Conservation (phyloP, 345 rosid species). For the Eucalyptus erythrocorys region DNA sequence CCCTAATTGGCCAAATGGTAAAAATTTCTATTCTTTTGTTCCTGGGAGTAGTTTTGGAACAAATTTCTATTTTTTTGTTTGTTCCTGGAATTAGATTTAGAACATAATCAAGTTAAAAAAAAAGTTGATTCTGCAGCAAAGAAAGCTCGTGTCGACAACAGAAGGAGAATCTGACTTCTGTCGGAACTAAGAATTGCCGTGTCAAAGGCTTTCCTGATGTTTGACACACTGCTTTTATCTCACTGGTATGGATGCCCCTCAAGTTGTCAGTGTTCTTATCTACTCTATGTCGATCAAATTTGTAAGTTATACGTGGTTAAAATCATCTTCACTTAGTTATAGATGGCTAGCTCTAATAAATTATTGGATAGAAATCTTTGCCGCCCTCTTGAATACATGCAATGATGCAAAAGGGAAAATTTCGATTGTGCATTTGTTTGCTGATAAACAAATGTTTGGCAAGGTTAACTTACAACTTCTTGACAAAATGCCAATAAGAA, state of each 20-base stretch:
- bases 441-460: background rate
- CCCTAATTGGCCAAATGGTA: no score
- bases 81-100: no score
- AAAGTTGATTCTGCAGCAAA: conserved; percentile 44
- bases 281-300: background rate
- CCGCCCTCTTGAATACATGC: background rate
- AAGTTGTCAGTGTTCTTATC: background rate
- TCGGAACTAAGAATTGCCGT: background rate
- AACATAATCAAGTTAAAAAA: no score
- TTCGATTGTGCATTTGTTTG: background rate
- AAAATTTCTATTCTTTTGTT: no score
- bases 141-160: conserved; percentile 43
- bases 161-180: conserved; percentile 34
- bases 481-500: background rate
- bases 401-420: background rate
- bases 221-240: background rate
- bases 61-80: no score
- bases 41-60: no score
- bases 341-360: background rate
- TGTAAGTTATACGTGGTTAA: background rate
- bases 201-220: background rate
- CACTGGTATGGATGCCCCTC: background rate
- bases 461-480: background rate
- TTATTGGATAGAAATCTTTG: background rate
- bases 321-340: background rate